Percentiles rank a stretch among this genome's conserved stretches.
Evolutionary conservation across 768 basidiomycete genomes (phyloP).

Genomic region (Tubosaeta sp.): DNA sequence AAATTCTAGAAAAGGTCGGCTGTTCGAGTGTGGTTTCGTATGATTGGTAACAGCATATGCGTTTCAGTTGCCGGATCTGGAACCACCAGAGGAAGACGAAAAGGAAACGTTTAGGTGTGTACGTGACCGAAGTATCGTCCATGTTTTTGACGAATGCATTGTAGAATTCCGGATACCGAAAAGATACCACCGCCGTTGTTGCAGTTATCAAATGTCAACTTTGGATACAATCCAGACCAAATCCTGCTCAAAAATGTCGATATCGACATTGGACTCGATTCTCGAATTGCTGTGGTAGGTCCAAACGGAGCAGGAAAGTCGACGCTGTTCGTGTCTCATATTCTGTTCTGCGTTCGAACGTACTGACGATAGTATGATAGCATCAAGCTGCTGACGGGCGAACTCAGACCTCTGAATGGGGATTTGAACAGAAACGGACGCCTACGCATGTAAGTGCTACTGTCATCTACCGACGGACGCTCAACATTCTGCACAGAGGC

Average conservation of each 20-base stretch:
- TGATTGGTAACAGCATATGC: background rate
- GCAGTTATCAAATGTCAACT: slow-evolving; percentile 86
- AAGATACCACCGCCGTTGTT: slow-evolving; percentile 96
- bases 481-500: slow-evolving; percentile 43
- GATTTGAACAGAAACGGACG: slow-evolving; percentile 90
- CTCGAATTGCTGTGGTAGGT: slow-evolving; percentile 91
- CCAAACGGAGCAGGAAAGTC: slow-evolving; percentile 97
- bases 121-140: background rate
- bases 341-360: background rate
- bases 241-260: slow-evolving; percentile 74
- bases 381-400: slow-evolving; percentile 63
- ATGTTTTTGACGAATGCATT: background rate
- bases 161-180: slow-evolving; percentile 90
- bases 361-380: slow-evolving; percentile 35
- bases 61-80: slow-evolving; percentile 77
- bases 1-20: slow-evolving; percentile 66
- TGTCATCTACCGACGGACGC: background rate
- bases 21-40: background rate
- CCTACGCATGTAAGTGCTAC: slow-evolving; percentile 67
- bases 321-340: slow-evolving; percentile 57
- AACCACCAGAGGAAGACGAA: slow-evolving; percentile 91
- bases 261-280: slow-evolving; percentile 92
- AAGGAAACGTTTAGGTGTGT: slow-evolving; percentile 84
- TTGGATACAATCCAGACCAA: slow-evolving; percentile 80
- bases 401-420: slow-evolving; percentile 41